Conservation (phyloP, 2,329 filamentous ascomycete genomes). For the Microsporum audouinii region DNA sequence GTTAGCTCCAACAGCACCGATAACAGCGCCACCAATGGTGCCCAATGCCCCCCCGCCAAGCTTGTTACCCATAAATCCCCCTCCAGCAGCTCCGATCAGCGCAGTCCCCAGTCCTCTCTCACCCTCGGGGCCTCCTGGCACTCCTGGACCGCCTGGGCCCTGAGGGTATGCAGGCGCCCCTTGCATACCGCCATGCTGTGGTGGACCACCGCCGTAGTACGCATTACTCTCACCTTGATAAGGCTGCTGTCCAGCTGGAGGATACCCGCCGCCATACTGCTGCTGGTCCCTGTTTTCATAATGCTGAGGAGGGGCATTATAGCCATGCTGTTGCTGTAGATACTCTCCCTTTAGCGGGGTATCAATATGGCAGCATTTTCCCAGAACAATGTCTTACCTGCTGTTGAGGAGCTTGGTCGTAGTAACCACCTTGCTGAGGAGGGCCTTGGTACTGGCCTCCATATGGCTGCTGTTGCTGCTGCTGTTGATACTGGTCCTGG, state of each 20-base stretch:
- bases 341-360: neutral
- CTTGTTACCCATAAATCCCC: constrained; percentile 27
- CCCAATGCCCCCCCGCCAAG: constrained; percentile 26
- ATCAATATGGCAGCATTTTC: neutral
- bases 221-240: constrained; percentile 21
- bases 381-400: constrained; percentile 17
- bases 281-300: constrained; percentile 7
- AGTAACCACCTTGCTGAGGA: constrained; percentile 14
- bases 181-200: constrained; percentile 5
- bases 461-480: constrained; percentile 7
- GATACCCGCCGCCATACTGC: constrained; percentile 13
- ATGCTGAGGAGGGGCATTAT: constrained; percentile 5
- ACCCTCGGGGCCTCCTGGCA: constrained; percentile 18
- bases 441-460: constrained; percentile 13
- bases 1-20: constrained; percentile 26
- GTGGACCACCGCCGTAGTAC: constrained; percentile 21
- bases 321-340: neutral
- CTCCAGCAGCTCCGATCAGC: constrained; percentile 28
- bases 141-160: constrained; percentile 1
- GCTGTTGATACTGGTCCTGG: constrained; percentile 13
- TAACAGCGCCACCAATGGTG: constrained; percentile 24
- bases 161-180: constrained; percentile 3
- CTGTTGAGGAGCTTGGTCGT: constrained; percentile 10
- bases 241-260: constrained; percentile 20
- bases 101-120: constrained; percentile 29